A percentile compares a stretch with the other conserved stretches of the same genome.
Conservation (phyloP, 73 alveolate genomes). For the Blepharisma japonicum region DNA sequence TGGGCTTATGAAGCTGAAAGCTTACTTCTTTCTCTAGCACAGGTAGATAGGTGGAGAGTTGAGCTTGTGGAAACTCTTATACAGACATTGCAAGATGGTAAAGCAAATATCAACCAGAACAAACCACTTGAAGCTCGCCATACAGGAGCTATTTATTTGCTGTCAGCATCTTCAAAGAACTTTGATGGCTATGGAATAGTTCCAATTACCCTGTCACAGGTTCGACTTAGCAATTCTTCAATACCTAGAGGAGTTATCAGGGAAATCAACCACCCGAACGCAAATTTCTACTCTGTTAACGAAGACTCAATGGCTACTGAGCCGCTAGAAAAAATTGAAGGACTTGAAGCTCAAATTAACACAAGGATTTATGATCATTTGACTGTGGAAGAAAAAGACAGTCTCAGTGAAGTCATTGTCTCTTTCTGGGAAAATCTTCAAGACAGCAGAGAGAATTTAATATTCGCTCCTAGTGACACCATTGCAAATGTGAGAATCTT, state of each 20-base stretch:
- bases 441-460: background rate
- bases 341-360: background rate
- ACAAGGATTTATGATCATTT: background rate
- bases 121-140: background rate
- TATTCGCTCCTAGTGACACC: too few relatives aligned
- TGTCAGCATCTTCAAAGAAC: background rate
- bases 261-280: background rate
- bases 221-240: background rate
- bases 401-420: background rate
- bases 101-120: background rate
- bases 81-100: background rate
- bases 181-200: background rate
- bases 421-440: conserved; percentile 1
- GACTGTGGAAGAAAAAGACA: background rate
- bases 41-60: background rate
- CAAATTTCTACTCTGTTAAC: background rate
- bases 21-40: conserved; percentile 4
- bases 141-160: conserved; percentile 13
- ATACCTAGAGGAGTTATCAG: conserved; percentile 5
- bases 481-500: background rate
- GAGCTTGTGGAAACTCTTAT: background rate
- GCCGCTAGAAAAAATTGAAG: conserved; percentile 6
- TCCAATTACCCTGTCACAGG: background rate
- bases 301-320: conserved; percentile 12
- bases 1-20: conserved; percentile 10